These are phyloP conservation scores for Millerozyma miso DNA, from an alignment of 805 yeast genomes.

Conservation along the genomic window DNA sequence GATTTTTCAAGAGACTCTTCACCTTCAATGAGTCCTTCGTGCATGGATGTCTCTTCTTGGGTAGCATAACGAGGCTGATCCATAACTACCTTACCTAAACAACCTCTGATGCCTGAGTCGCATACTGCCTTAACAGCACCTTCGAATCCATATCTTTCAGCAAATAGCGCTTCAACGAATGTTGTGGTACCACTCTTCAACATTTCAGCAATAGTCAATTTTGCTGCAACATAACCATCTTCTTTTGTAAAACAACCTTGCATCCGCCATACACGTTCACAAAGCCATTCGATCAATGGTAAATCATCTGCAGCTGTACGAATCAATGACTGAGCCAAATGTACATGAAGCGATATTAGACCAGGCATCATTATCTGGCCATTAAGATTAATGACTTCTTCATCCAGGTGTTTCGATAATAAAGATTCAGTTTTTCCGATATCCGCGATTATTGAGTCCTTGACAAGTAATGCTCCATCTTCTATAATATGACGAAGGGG, in stretches of 20 bases:
- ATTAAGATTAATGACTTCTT: slow-evolving; percentile 1
- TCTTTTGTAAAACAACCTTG: slow-evolving; percentile 8
- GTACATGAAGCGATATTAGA: slow-evolving; percentile 7
- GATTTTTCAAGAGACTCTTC: slow-evolving; percentile 55
- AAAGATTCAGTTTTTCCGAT: slow-evolving; percentile 2
- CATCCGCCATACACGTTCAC: slow-evolving; percentile 9
- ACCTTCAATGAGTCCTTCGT: slow-evolving; percentile 54
- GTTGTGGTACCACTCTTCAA: slow-evolving; percentile 7
- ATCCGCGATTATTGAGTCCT: slow-evolving; percentile 1
- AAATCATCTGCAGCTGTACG: slow-evolving; percentile 7
- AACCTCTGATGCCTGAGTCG: slow-evolving; percentile 48
- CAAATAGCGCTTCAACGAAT: slow-evolving; percentile 7
- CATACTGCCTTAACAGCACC: slow-evolving; percentile 8
- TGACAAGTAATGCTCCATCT: slow-evolving; percentile 4
- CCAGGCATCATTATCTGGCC: slow-evolving; percentile 3
- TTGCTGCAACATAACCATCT: slow-evolving; percentile 8
- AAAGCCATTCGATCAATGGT: slow-evolving; percentile 8
- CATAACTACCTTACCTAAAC: slow-evolving; percentile 94
- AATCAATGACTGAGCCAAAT: slow-evolving; percentile 1
- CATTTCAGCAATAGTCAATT: slow-evolving; percentile 8
- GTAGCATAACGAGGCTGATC: slow-evolving; percentile 64
- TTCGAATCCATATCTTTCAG: slow-evolving; percentile 8
- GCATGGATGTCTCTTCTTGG: slow-evolving; percentile 59
- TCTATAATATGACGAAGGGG: slow-evolving; percentile 1
- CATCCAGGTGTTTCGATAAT: neutral